Conservation (phyloP, 495 filamentous ascomycete genomes). For the Penicillium bovifimosum region DNA sequence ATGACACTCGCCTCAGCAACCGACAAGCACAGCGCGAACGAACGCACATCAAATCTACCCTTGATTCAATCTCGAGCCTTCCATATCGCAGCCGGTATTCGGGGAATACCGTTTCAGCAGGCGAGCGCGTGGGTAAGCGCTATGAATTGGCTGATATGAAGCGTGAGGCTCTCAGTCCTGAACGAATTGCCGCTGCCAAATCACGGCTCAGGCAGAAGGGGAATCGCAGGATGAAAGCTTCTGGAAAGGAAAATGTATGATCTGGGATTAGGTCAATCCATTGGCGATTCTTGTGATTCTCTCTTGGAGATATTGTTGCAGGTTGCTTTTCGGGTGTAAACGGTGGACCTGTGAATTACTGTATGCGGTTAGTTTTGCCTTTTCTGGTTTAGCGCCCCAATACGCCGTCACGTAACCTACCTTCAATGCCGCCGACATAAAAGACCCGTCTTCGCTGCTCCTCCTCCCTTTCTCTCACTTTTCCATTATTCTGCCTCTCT, state of each 20-base stretch:
- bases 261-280: not conserved
- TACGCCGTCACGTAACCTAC: too few relatives aligned
- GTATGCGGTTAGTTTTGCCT: too few relatives aligned
- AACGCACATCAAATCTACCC: constrained; percentile 30
- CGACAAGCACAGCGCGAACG: constrained; percentile 19
- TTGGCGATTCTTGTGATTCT: not conserved
- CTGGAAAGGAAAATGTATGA: constrained; percentile 29
- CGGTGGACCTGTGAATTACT: too few relatives aligned
- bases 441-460: too few relatives aligned
- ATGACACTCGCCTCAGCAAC: constrained; percentile 12
- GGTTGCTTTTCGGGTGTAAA: not conserved
- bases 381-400: too few relatives aligned
- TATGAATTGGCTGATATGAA: constrained; percentile 29
- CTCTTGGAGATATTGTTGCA: constrained; percentile 1
- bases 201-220: constrained; percentile 54
- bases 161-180: constrained; percentile 47
- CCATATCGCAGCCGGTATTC: constrained; percentile 13
- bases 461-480: too few relatives aligned
- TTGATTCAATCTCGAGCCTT: constrained; percentile 19
- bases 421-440: too few relatives aligned
- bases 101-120: constrained; percentile 19
- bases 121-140: constrained; percentile 37
- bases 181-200: constrained; percentile 57
- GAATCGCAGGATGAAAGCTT: constrained; percentile 26
- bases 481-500: too few relatives aligned